These are phyloP conservation scores for Phyllosticta citribraziliensis DNA, from an alignment of 2,329 filamentous ascomycete species.

Conservation along the genomic window DNA sequence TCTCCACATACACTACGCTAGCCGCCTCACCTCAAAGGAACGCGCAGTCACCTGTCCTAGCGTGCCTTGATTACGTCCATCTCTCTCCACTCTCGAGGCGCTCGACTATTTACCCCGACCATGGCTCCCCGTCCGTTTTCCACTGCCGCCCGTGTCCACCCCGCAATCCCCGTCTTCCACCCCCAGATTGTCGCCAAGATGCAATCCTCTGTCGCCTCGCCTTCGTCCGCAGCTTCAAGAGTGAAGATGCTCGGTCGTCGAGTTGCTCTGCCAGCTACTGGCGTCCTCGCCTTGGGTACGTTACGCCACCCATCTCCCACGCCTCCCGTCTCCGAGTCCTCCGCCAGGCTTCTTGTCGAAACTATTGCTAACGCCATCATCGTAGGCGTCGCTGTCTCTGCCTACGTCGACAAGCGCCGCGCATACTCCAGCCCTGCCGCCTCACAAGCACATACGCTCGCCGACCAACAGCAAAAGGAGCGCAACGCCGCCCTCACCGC, in stretches of 20 bases:
- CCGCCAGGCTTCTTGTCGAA: background rate
- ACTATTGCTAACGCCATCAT: background rate
- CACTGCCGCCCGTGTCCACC: constrained; percentile 11
- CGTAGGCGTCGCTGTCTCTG: constrained; percentile 4
- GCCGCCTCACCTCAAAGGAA: background rate
- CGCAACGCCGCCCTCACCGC: constrained; percentile 8
- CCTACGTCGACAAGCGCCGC: constrained; percentile 6
- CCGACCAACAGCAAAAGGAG: constrained; percentile 1
- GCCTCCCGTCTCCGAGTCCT: background rate
- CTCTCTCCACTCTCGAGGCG: background rate
- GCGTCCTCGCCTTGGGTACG: constrained; percentile 4
- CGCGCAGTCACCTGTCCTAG: background rate
- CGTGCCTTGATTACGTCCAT: background rate
- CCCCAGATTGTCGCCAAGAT: constrained; percentile 4
- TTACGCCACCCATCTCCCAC: background rate
- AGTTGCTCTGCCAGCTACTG: constrained; percentile 4
- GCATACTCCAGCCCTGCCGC: constrained; percentile 1
- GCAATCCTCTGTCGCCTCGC: constrained; percentile 1
- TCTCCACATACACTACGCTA: background rate
- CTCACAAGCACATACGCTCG: background rate
- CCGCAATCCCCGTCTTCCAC: constrained; percentile 3
- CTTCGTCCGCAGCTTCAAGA: background rate
- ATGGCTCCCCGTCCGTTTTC: constrained; percentile 10
- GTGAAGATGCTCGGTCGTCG: background rate
- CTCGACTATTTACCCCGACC: background rate